Evolutionary conservation across 2,329 filamentous ascomycete genomes (phyloP), one percentile per base, ranked within the genome.

Genomic region (Cercospora sesami): DNA sequence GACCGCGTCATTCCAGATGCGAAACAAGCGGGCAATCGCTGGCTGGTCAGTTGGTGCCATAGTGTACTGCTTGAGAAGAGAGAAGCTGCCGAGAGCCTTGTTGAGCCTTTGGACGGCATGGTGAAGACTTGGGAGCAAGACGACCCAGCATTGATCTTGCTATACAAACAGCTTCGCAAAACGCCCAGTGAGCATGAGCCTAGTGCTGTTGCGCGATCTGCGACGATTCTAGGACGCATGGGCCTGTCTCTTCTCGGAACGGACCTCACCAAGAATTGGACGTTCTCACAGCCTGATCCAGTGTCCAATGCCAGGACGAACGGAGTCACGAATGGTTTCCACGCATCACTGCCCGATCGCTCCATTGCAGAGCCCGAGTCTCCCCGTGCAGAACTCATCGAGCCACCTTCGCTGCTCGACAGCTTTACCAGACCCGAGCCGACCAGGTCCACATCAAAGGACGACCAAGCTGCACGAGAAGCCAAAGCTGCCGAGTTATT

Each of bases 31-130:
- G 93, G 93, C 2, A 94, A 99, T 76, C 86, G 94, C 66, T 99
- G 95, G 94, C 87, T 97, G 67, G 92, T 94, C 10, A 95, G 91
- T 0, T 99, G 95, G 95, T 92, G 92, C 2, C 97, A 97, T 77
- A 96, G 93, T 90, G 92, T 97, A 85, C 84, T 98, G 5, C 89
- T 89, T 42, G 87, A 91, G 70, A 88, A 90, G 68, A 91, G 96
- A 72, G 91, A 93, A 84, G 91, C 94, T 5, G 93, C 97, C 6
- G 88, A 92, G 63, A 89, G 91, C 6, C 83, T 99, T 3, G 90
- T 79, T 16, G 68, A 67, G 63, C 93, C 94, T 0, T 87, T 97
- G 0, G 89, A 91, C 70, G 88, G 87, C 0, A 23, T 64, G n/a
- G 84, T 97, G 1, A 81, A 95, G 61, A 69, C 39, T 8, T 90